Conservation (phyloP, 164 flowering plant genomes). For the Aristolochia fimbriata region DNA sequence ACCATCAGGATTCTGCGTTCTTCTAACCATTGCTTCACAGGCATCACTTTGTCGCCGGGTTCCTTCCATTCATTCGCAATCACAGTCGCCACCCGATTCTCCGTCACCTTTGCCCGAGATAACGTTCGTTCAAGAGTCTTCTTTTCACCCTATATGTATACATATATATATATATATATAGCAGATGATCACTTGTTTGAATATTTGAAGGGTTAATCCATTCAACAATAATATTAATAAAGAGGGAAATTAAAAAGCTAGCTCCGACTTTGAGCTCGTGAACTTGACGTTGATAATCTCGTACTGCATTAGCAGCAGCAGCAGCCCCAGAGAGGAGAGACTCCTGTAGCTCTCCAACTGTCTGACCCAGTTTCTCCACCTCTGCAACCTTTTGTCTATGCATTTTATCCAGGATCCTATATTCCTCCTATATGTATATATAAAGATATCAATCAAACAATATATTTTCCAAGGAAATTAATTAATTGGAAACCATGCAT, state of each 20-base stretch:
- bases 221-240: too few species aligned
- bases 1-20: conserved; percentile 19
- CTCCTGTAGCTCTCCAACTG: conserved; percentile 13
- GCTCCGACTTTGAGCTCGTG: background rate
- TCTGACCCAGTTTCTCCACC: conserved; percentile 10
- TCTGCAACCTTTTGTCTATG: conserved; percentile 10
- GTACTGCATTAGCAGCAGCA: conserved; percentile 16
- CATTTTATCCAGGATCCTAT: conserved; percentile 10
- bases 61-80: conserved; percentile 25
- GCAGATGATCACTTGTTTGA: too few species aligned
- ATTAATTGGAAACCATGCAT: too few species aligned
- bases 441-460: too few species aligned
- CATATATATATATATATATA: too few species aligned
- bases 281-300: conserved; percentile 11
- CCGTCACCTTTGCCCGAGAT: conserved; percentile 14
- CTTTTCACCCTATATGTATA: conserved; percentile 16
- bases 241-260: background rate
- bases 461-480: too few species aligned
- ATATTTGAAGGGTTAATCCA: too few species aligned
- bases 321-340: conserved; percentile 17
- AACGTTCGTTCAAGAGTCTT: conserved; percentile 13
- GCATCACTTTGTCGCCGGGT: conserved; percentile 15
- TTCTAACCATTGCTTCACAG: conserved; percentile 22
- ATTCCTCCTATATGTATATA: conserved; percentile 14
- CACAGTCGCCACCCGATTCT: conserved; percentile 13